phyloP scores from a whole-genome alignment of 371 early-diverging fungal genomes.

The Mucor irregularis region DNA sequence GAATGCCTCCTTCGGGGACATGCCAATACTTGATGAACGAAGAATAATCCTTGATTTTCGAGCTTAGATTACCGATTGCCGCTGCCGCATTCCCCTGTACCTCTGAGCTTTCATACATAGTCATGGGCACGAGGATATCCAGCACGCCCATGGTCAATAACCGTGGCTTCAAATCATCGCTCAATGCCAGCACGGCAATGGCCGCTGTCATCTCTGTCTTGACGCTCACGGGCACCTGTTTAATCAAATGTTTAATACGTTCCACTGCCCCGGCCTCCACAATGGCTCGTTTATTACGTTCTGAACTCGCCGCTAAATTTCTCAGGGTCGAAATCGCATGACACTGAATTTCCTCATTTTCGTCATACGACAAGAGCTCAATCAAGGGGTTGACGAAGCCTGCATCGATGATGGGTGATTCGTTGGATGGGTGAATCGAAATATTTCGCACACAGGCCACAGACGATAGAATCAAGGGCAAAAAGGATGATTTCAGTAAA shows the following conservation, averaged over 20 bases:
- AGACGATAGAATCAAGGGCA: conserved; percentile 81
- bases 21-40: conserved; percentile 72
- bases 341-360: conserved; percentile 84
- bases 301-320: conserved; percentile 84
- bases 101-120: conserved; percentile 61
- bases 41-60: conserved; percentile 69
- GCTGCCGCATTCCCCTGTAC: conserved; percentile 87
- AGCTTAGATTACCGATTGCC: conserved; percentile 81
- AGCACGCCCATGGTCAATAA: conserved; percentile 67
- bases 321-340: conserved; percentile 87
- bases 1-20: conserved; percentile 66
- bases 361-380: conserved; percentile 68
- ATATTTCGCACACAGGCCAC: conserved; percentile 93
- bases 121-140: conserved; percentile 73
- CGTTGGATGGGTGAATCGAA: conserved; percentile 88
- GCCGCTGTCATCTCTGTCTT: conserved; percentile 88
- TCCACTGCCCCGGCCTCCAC: conserved; percentile 83
- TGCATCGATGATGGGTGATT: conserved; percentile 83
- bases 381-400: conserved; percentile 80
- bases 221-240: conserved; percentile 63
- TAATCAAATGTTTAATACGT: conserved; percentile 65
- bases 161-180: conserved; percentile 77
- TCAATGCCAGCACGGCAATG: conserved; percentile 81
- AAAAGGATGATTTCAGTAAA: conserved; percentile 75
- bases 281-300: conserved; percentile 77